These are phyloP conservation scores for Crithidia sp. DNA, from an alignment of 208 protist genomes.

Conservation along the genomic window DNA sequence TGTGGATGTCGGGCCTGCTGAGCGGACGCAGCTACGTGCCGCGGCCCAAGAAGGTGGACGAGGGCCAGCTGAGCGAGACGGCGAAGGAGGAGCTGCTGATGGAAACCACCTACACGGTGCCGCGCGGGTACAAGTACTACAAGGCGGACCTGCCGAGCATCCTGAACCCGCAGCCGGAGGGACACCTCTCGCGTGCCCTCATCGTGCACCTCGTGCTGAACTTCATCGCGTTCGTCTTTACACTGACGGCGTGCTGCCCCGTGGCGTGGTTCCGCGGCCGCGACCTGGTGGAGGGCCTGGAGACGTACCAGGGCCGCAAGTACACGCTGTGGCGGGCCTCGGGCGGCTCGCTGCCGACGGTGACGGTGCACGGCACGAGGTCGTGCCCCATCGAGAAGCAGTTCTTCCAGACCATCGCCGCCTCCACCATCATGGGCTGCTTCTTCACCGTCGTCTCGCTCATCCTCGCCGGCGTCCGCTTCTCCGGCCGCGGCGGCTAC, in stretches of 20 bases:
- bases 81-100: conserved; percentile 45
- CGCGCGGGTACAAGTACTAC: conserved; percentile 67
- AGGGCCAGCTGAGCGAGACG: conserved; percentile 41
- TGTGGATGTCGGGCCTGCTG: conserved; percentile 63
- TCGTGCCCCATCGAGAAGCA: conserved; percentile 63
- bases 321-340: conserved; percentile 49
- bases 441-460: conserved; percentile 47
- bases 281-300: conserved; percentile 29
- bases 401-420: conserved; percentile 64
- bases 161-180: conserved; percentile 38
- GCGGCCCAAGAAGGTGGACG: conserved; percentile 46
- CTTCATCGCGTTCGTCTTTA: conserved; percentile 49
- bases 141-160: conserved; percentile 41
- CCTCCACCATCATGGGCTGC: conserved; percentile 44
- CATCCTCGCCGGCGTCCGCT: conserved; percentile 33
- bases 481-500: conserved; percentile 44
- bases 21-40: conserved; percentile 53
- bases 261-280: conserved; percentile 65
- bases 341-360: conserved; percentile 26
- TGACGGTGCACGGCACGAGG: conserved; percentile 29
- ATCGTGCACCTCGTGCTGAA: conserved; percentile 46
- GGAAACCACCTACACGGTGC: conserved; percentile 55
- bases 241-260: conserved; percentile 46
- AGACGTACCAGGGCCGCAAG: conserved; percentile 48
- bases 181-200: conserved; percentile 29